phyloP scores from a whole-genome alignment of 371 early-diverging fungal genomes.

The Mucor velutinosus region DNA sequence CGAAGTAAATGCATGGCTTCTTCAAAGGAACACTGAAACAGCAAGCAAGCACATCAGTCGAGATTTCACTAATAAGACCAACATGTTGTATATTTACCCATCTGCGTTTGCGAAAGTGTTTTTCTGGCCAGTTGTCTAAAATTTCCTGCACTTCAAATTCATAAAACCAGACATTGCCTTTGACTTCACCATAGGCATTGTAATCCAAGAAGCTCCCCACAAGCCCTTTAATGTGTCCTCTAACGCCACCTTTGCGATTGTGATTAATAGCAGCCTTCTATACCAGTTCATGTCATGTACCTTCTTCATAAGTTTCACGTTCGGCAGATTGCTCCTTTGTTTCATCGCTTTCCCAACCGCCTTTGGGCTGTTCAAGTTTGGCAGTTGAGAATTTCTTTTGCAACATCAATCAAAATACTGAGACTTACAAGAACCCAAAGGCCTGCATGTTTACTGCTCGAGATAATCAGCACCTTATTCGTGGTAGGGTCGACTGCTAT shows the following conservation, averaged over 20 bases:
- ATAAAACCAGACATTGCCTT: slow-evolving; percentile 57
- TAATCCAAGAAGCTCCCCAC: slow-evolving; percentile 57
- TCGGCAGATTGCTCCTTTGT: slow-evolving; percentile 58
- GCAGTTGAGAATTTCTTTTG: slow-evolving; percentile 30
- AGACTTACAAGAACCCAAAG: slow-evolving; percentile 61
- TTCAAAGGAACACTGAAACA: slow-evolving; percentile 49
- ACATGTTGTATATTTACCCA: slow-evolving; percentile 47
- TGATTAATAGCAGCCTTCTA: neutral
- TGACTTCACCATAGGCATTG: slow-evolving; percentile 42
- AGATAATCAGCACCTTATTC: slow-evolving; percentile 55
- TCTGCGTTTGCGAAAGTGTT: slow-evolving; percentile 49
- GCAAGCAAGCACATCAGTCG: neutral
- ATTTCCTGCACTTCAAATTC: slow-evolving; percentile 57
- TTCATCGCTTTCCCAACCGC: slow-evolving; percentile 72
- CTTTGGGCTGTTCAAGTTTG: slow-evolving; percentile 50
- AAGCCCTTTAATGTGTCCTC: slow-evolving; percentile 44
- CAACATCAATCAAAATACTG: slow-evolving; percentile 17
- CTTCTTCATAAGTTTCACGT: slow-evolving; percentile 70
- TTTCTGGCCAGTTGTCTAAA: slow-evolving; percentile 61
- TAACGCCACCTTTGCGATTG: slow-evolving; percentile 49
- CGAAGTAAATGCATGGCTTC: slow-evolving; percentile 51
- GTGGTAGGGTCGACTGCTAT: slow-evolving; percentile 57
- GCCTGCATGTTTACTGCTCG: slow-evolving; percentile 56
- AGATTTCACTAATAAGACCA: neutral
- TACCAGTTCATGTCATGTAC: slow-evolving; percentile 20